Conservation (phyloP, 164 flowering plant genomes). For the Kalanchoe fedtschenkoi region DNA sequence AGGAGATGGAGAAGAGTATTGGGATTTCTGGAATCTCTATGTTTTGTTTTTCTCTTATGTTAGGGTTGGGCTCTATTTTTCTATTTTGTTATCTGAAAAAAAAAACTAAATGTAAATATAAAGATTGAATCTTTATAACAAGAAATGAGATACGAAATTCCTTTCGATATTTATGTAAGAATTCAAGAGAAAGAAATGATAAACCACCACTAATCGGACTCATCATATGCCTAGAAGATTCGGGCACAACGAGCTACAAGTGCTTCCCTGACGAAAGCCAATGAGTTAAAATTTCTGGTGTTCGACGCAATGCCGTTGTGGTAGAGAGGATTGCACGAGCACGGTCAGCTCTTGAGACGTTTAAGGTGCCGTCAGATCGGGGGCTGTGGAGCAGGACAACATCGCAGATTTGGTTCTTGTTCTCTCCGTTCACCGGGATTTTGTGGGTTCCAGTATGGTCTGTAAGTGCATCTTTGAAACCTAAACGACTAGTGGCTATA, state of each 20-base stretch:
- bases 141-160: too few species aligned
- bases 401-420: slow-evolving; percentile 41
- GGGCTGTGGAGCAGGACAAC: slow-evolving; percentile 48
- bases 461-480: slow-evolving; percentile 32
- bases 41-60: too few species aligned
- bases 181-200: too few species aligned
- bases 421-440: slow-evolving; percentile 36
- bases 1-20: too few species aligned
- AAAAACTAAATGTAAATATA: too few species aligned
- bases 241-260: slow-evolving; percentile 33
- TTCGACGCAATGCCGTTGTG: slow-evolving; percentile 53
- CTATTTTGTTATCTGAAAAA: too few species aligned
- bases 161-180: too few species aligned
- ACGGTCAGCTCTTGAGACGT: slow-evolving; percentile 42
- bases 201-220: slow-evolving; percentile 20
- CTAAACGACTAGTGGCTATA: too few species aligned
- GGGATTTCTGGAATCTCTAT: too few species aligned
- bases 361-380: slow-evolving; percentile 18
- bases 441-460: slow-evolving; percentile 42
- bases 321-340: slow-evolving; percentile 49
- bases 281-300: slow-evolving; percentile 39
- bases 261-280: slow-evolving; percentile 39
- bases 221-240: slow-evolving; percentile 40
- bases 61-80: too few species aligned
- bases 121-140: too few species aligned